Evolutionary conservation across 257 asterid genomes (phyloP), one percentile per base, ranked within the genome.

Genomic region (Solanum piurae): DNA sequence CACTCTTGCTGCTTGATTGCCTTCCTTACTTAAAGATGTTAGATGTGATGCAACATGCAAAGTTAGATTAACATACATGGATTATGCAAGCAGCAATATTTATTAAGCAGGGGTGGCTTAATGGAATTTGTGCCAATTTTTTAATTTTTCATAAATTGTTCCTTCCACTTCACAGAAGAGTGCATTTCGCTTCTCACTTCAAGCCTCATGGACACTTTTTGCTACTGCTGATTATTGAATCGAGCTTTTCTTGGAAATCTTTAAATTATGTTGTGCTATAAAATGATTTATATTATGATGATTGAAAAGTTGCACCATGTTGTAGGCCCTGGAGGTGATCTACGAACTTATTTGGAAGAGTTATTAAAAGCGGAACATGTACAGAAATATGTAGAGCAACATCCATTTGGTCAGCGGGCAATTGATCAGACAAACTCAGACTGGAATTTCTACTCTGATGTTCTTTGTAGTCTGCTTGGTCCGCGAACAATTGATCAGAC

Each of bases 381-480:
- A 40, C 94, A 82, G 87, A 87, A 88, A 55, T 91, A 92, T 84
- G 95, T 96, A 7, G 90, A 92, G 89, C 95, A 91, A 86, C 90
- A 96, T 85, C 97, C 98, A 5, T 94, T 93, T 86, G 98, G 99
- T 88, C 98, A 95, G 93, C 86, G 88, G 86, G 94, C 94, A 88
- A 93, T 96, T 80, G 89, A 92, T 31, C 93, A 92, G 87, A 91
- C 89, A 16, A 86, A 89, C 91, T n/a, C 89, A 27, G 75, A 71
- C 7, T 96, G 99, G 98, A 87, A 79, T 27, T 94, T 95, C 90
- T 96, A 96, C 93, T 95, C 92, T 1, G 86, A 23, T 49, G 95
- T 95, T 88, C 94, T 96, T 75, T 87, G 55, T 80, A 92, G 84
- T 49, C 55, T 89, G 87, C 87, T 88, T 60, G 83, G 44, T 36